Evolutionary conservation across 1,284 basidiomycete species (phyloP).

Genomic region (Ganoderma sp.): DNA sequence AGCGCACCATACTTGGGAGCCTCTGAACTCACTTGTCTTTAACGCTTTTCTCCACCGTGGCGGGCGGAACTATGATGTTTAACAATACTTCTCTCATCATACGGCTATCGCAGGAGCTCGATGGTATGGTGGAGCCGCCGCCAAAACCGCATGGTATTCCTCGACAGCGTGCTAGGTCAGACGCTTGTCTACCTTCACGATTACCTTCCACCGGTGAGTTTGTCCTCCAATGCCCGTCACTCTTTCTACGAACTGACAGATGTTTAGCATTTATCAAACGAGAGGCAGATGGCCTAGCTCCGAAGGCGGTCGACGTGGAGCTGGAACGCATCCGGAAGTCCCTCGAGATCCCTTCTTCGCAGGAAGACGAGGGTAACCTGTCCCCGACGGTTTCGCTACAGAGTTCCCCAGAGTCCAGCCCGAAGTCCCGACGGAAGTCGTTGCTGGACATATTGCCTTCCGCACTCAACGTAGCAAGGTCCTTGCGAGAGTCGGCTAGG

Average conservation of each 20-base stretch:
- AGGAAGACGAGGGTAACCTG: constrained; percentile 23
- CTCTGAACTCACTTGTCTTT: not conserved
- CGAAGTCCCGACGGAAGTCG: constrained; percentile 29
- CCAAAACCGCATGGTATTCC: constrained; percentile 31
- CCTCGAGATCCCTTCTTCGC: constrained; percentile 31
- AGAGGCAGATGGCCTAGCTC: constrained; percentile 64
- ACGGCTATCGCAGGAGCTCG: constrained; percentile 44
- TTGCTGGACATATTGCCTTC: constrained; percentile 35
- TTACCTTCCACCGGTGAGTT: constrained; percentile 66
- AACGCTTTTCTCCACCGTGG: not conserved
- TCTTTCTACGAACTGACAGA: constrained; percentile 27
- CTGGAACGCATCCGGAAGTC: constrained; percentile 38
- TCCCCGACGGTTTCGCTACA: constrained; percentile 12
- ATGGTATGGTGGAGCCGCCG: constrained; percentile 24
- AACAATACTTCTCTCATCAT: constrained; percentile 62
- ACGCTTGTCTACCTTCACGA: constrained; percentile 69
- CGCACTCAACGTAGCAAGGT: constrained; percentile 33
- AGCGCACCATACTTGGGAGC: not conserved
- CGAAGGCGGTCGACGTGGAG: constrained; percentile 56
- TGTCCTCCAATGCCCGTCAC: not conserved
- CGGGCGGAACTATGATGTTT: constrained; percentile 42
- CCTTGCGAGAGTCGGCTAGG: constrained; percentile 20
- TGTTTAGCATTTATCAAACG: constrained; percentile 67
- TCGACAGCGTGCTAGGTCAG: constrained; percentile 48
- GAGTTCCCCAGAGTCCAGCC: constrained; percentile 23